Base-by-base conservation (phyloP, 768 basidiomycete species). In the Boletus barrowsii region DNA sequence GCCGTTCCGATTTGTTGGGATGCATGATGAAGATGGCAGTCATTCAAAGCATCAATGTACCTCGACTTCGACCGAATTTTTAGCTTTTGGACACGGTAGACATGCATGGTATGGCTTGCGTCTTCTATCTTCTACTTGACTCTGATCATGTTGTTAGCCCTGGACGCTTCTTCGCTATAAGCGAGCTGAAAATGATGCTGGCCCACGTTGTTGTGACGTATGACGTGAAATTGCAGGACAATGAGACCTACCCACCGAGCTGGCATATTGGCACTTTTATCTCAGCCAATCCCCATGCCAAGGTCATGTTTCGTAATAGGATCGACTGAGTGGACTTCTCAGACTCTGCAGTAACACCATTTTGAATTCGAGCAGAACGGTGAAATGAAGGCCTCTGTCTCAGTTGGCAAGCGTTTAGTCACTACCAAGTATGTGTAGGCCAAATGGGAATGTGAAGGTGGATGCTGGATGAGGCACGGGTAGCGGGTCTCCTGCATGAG, bases 61-160 rank as follows among this genome's bases (percentile, higher is more conserved):
- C 32, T 65, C 72, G 5, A 71, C 74, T 0, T 60, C 63, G 30
- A 66, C 37, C 43, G 64, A 57, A 10, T 76, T 66, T 54, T 45
- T 76, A 15, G 50, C 68, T 2, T 80, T 79, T 61, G 77, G 78
- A 18, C 60, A 60, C 2, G 65, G 67, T 24, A 59, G 26, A 47
- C 40, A 52, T 5, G 52, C 59, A 1, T 62, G 61, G 59, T 62
- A 40, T 14, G 43, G 2, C 18, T 22, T 39, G 18, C 10, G 1
- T 15, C 18, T 17, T 2, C 8, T 4, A n/a, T 22, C 5, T 17
- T 15, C 22, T 26, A 37, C 7, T 9, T 17, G 17, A 24, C 22
- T 33, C 5, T 30, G 24, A 30, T 4, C 6, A 10, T 36, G 9
- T 10, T 17, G 17, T 14, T 20, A 63, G 63, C 20, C 49, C 56